Base-by-base conservation (phyloP, 2,329 filamentous ascomycete species). In the Claviceps spartinae region DNA sequence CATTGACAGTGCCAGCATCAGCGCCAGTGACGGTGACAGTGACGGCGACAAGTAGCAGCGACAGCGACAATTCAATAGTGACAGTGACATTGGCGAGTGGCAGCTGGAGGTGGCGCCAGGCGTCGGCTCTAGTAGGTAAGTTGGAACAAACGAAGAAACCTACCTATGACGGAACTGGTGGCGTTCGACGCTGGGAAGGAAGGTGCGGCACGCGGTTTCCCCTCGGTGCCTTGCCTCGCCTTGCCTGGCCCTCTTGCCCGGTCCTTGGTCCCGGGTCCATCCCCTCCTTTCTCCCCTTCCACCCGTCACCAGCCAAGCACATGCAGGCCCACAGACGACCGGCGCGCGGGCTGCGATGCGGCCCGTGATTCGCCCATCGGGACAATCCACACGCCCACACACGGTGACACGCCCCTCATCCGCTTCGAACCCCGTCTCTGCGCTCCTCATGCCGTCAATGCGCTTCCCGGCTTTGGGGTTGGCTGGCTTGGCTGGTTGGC, bases 181-280 rank as follows among this genome's bases (percentile, higher is more conserved):
- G 9, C 30, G 30, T 34, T 34, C 26, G 26, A 30, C 8, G 26
- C 26, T 30, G 26, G 26, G 42, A 44, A 8, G 9, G 20, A 44
- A 16, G 42, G 22, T 44, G 42, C 14, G 20, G 36, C 20, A 16
- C 26, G 18, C 36, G 5, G 3, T 43, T n/a, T 14, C 40, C 48
- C 20, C n/a, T 37, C 41, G 24, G 14, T 38, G 49, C 41, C 49
- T 41, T 30, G 40, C 40, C 49, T 36, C 20, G 26, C 38, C 30
- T 51, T 49, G 38, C 48, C 48, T 50, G 30, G 30, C 20, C 14
- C 49, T 36, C 47, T 16, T 46, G 49, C 42, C 45, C 44, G 50
- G 37, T 47, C 52, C 52, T 48, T 54, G 49, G 52, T 49, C 52
- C 49, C 42, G 46, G 49, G 52, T 51, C 49, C 52, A 49, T 49